Evolutionary conservation across 257 asterid genomes (phyloP), one percentile per base, ranked within the genome.

Genomic region (Solanum okadae): DNA sequence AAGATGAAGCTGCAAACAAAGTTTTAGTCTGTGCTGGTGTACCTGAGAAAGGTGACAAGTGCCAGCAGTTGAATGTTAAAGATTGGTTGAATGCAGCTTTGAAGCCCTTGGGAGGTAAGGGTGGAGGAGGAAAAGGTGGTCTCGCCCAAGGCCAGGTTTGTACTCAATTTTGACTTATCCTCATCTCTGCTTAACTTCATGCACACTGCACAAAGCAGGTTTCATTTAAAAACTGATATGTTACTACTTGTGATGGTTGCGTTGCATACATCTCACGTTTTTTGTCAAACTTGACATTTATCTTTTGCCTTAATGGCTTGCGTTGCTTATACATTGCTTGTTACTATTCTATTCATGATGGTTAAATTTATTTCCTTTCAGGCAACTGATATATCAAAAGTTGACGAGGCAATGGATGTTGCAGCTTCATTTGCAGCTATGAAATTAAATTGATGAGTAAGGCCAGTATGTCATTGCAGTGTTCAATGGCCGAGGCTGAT

Each of bases 91-190:
- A 91, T 86, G 92, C 92, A 52, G 98, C 95, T 70, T 88, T 96
- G 93, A 95, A 92, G 40, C 92, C 94, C 85, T 93, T 97, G 85
- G 93, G 88, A 15, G 99, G 99, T 33, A 96, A 95, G 87, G 99
- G 99, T n/a, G 99, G 99, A 42, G 99, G 98, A n/a, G 98, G 99
- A 88, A 96, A 94, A 92, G 98, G 98, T 12, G 95, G 96, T 85
- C 95, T 97, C 85, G 98, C 98, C 37, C 98, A 96, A 90, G 99
- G 99, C 90, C 99, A 97, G 98, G 99, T 96, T 44, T 88, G 93
- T 29, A 52, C 29, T 83, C 8, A 16, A 0, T 79, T 6, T 8
- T 40, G 15, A 65, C 6, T 34, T 27, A 25, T 38, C 49, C 35
- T 52, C n/a, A 18, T 37, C 11, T 52, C 65, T 38, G n/a, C 52